Conservation (phyloP, 192 early-diverging fungal genomes). For the Geosiphon pyriformis region DNA sequence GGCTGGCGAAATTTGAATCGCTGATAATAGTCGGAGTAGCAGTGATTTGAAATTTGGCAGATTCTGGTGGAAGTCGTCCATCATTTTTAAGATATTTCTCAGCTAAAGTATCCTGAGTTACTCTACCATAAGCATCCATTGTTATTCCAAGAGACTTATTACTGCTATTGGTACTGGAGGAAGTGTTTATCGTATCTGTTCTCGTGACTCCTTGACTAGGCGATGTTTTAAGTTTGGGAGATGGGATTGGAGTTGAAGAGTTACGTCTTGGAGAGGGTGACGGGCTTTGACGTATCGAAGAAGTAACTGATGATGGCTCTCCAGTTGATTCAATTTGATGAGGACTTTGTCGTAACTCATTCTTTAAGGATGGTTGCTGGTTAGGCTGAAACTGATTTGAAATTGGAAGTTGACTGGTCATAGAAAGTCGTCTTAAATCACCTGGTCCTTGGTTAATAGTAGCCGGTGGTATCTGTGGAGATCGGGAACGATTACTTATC, state of each 20-base stretch:
- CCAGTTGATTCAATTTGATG: neutral
- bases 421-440: neutral
- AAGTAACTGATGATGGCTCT: neutral
- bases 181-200: constrained; percentile 5
- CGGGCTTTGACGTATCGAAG: neutral
- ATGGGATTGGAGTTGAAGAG: neutral
- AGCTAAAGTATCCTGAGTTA: constrained; percentile 21
- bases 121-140: constrained; percentile 14
- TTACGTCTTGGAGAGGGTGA: neutral
- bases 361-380: constrained; percentile 8
- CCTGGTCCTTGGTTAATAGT: constrained; percentile 4
- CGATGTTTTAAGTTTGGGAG: neutral
- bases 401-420: neutral
- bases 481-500: neutral
- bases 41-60: constrained; percentile 9
- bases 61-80: constrained; percentile 8
- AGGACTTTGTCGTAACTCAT: constrained; percentile 15
- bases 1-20: too few species aligned
- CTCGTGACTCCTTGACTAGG: neutral
- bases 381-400: constrained; percentile 17
- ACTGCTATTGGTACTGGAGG: neutral
- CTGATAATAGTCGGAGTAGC: neutral
- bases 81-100: constrained; percentile 11
- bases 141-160: constrained; percentile 6
- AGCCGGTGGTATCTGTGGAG: neutral